Base-by-base conservation (phyloP, 768 basidiomycete genomes). In the Coprinopsis marcescibilis region DNA sequence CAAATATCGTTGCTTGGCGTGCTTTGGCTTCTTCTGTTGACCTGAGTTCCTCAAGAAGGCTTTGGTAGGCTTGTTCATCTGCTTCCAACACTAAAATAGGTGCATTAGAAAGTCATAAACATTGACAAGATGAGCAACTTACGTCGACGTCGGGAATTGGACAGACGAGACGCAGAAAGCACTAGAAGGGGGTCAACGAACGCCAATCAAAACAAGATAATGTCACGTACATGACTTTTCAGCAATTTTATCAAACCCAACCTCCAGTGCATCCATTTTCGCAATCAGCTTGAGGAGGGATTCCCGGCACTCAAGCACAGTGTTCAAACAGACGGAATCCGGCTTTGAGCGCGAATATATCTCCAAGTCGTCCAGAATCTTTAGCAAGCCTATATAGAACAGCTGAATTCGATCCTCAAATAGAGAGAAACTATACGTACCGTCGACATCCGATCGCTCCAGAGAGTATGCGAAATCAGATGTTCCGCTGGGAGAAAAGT, bases 191-290 rank as follows among this genome's bases (percentile, higher is more conserved):
- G 43, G 35, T n/a, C 27, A 45, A 25, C 20, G 26, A 54, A 23
- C 29, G 42, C 35, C 25, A 35, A 42, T 38, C 40, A 48, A 48
- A 19, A 14, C 32, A 36, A 36, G 23, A 29, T 14, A 5, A 34
- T 51, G 55, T 4, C 19, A 73, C 88, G 46, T 60, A 91, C 91
- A 62, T 49, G 88, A 89, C 38, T 85, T 78, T 60, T 93, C 89
- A 2, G 88, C 85, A 55, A 94, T 84, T 52, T 81, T 77, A 55
- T 94, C 92, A 57, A 96, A 93, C 1, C 85, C 84, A 0, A 77
- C 61, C 60, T 89, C 85, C 11, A 94, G 69, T 20, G 70, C 73
- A 50, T 95, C 89, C 81, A 96, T 88, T 62, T 81, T 84, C 25
- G 62, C 65, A 34, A 91, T 68, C 4, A 89, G 71, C 61, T 78